Evolutionary conservation across 2,329 filamentous ascomycete species (phyloP), one percentile per base, ranked within the genome.

Genomic region (Podosphaera aphanis): DNA sequence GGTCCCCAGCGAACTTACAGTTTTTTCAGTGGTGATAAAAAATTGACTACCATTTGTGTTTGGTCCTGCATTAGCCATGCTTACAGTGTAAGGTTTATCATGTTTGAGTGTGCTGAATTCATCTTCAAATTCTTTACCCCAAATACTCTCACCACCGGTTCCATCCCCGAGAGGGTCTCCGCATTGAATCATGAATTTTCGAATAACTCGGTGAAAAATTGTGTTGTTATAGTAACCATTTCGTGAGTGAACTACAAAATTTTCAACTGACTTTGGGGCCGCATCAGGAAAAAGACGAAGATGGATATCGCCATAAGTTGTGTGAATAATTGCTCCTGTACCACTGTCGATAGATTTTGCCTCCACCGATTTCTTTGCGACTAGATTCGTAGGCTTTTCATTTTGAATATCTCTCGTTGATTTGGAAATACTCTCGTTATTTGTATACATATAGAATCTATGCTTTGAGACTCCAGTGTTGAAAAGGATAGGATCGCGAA

Each of bases 391-490:
- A 0, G 88, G 90, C 55, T 85, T 86, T 63, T 98, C 90, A 60
- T 98, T 98, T 55, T 93, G 85, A 10, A 98, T 71, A 60, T 98
- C 90, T 53, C 90, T 77, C 31, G 79, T 78, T 6, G 81, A 79
- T 61, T 88, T 93, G 53, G 77, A 79, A 44, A 90, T 71, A 20
- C 84, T 80, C 33, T 78, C 73, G 35, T 93, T 82, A 60, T 94
- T 93, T 31, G 83, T 93, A 62, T 94, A 98, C 76, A 95, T 85
- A 69, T 94, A 98, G 64, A 98, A 98, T 36, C 92, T 80, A 23
- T 81, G 74, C 63, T 93, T 95, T 50, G 78, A 81, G 40, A 82
- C 78, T 0, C 78, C 88, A 0, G 90, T 95, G 8, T 74, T 71
- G 39, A 92, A 72, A 6, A 98, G 67, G 57, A 95, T 88, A 0